phyloP scores from a whole-genome alignment of 2,329 filamentous ascomycete genomes.

The Penicillium brevicompactum region DNA sequence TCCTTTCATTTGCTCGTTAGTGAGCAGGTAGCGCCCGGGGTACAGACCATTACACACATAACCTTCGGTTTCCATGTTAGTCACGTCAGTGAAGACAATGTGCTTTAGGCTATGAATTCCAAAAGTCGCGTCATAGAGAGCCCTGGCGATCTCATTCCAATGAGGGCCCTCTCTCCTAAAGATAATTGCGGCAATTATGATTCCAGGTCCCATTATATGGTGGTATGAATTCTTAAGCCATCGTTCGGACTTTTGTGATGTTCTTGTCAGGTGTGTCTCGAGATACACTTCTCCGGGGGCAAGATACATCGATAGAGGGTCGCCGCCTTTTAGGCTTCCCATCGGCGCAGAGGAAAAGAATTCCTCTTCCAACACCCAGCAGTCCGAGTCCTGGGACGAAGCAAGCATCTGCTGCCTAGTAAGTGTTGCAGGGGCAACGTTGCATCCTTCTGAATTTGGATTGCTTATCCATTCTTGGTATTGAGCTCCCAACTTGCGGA shows the following conservation, averaged over 20 bases:
- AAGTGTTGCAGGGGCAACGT: neutral
- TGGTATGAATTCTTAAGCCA: neutral
- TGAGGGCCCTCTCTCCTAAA: neutral
- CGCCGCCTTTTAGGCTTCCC: neutral
- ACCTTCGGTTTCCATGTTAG: neutral
- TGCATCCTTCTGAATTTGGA: neutral
- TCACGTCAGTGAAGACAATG: neutral
- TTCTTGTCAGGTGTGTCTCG: neutral
- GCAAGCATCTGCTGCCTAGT: neutral
- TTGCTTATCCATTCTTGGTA: neutral
- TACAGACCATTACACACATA: neutral
- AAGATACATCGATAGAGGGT: neutral
- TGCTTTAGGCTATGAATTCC: neutral
- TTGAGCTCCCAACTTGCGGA: neutral
- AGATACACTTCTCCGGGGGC: neutral
- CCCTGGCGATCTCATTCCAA: neutral
- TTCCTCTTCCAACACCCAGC: neutral
- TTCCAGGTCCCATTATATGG: neutral
- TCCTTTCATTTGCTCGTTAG: no score
- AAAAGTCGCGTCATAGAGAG: neutral
- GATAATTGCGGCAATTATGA: neutral
- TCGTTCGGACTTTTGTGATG: neutral
- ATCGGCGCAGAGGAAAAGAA: neutral
- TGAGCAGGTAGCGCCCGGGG: neutral
- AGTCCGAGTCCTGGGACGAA: fast-evolving